Evolutionary conservation across 2,329 filamentous ascomycete genomes (phyloP), one percentile per base, ranked within the genome.

Genomic region (Aspergillus versicolor): DNA sequence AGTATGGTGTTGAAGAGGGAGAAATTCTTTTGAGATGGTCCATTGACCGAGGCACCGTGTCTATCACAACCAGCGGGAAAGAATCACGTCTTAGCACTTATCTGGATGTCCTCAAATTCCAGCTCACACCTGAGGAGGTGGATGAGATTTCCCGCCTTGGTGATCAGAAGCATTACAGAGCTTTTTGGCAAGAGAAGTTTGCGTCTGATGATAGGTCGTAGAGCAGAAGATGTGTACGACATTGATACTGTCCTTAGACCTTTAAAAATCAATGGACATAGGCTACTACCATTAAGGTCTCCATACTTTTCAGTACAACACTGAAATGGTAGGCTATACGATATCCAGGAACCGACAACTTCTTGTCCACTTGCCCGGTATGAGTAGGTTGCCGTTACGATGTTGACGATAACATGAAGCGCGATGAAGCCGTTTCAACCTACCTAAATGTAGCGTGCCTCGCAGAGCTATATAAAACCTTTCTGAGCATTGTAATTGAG

Each of bases 21-120:
- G 84, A 87, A 69, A 80, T 87, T 52, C 71, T 79, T 50, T 65
- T 88, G 54, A 73, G 85, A 51, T 88, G 84, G 84, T 81, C 79
- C 48, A 79, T 88, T 50, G 84, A 88, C 62, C 83, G 84, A 64
- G 84, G 83, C 22, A 70, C 82, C 56, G 78, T 87, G 15, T 72
- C 81, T 0, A 80, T 88, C 57, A 87, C 84, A 5, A 88, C 85
- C 3, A 84, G 81, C 56, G 73, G 77, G 48, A 87, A 86, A 66
- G 84, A 87, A 70, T 78, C 83, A 60, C 75, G 84, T 15, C 61
- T 88, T 67, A 81, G 75, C 56, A 82, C 85, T 64, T 86, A 86
- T 63, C 65, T 87, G 59, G 73, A 82, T 21, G 75, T 75, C 2
- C 73, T 82, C 61, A 81, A 79, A 1, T 87, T 88, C 70, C 81